Evolutionary conservation across 2,329 filamentous ascomycete genomes (phyloP).

Genomic region (Claviceps sorghi): DNA sequence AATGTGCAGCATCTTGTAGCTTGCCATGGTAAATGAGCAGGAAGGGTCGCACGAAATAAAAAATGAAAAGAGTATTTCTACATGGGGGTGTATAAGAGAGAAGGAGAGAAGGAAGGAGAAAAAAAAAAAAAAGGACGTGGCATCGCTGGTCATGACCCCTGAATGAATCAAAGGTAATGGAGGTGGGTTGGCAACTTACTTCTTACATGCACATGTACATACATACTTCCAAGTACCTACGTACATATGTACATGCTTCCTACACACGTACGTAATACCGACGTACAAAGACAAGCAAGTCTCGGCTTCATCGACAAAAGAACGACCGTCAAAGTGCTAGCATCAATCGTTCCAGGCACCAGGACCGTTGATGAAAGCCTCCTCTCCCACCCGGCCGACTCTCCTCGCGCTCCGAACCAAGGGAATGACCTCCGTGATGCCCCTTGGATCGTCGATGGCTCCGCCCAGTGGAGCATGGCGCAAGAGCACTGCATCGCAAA

Average conservation of each 20-base stretch:
- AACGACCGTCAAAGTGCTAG: background rate
- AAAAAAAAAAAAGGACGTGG: background rate
- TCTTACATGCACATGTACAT: background rate
- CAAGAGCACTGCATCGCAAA: background rate
- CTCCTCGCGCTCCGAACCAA: background rate
- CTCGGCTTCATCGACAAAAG: background rate
- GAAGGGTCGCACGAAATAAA: background rate
- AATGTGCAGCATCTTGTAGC: background rate
- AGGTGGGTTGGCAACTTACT: background rate
- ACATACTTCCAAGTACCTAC: background rate
- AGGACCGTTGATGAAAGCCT: background rate
- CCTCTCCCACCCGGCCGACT: background rate
- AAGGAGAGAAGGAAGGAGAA: too few species aligned
- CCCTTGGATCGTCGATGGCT: background rate
- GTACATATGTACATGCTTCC: too few species aligned
- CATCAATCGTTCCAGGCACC: background rate
- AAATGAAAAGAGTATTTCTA: too few species aligned
- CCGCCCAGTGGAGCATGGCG: background rate
- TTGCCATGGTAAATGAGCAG: background rate
- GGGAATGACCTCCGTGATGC: background rate
- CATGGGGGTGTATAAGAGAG: too few species aligned
- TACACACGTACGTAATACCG: too few species aligned
- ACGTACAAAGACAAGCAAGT: background rate
- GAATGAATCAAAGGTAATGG: background rate
- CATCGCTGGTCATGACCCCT: background rate